Percentiles rank a stretch among this genome's conserved stretches.
phyloP scores from a whole-genome alignment of 768 basidiomycete genomes.

The Lactarius indigo region DNA sequence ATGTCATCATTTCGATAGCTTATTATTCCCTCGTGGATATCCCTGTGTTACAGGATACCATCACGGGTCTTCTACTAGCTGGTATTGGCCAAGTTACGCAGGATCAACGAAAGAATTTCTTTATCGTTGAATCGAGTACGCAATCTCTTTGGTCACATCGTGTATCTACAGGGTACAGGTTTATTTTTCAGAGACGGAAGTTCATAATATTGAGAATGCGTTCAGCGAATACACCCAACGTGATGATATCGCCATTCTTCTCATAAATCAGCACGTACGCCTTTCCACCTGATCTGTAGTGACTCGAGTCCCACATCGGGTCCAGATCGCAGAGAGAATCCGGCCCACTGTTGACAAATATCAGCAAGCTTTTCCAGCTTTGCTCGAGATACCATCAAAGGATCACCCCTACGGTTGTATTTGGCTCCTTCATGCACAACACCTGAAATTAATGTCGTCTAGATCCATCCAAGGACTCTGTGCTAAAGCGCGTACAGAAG shows the following conservation, averaged over 20 bases:
- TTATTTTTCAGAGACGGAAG: constrained; percentile 70
- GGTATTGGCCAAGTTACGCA: constrained; percentile 91
- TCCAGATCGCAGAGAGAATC: constrained; percentile 94
- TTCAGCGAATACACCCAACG: constrained; percentile 95
- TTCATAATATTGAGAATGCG: constrained; percentile 83
- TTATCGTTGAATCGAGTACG: constrained; percentile 88
- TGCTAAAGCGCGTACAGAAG: constrained; percentile 95
- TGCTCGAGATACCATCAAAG: constrained; percentile 97
- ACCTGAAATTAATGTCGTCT: constrained; percentile 26
- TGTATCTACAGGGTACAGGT: not conserved
- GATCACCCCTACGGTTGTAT: constrained; percentile 93
- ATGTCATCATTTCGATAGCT: constrained; percentile 22
- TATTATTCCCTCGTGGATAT: not conserved
- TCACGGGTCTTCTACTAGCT: constrained; percentile 92
- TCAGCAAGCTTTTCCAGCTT: constrained; percentile 91
- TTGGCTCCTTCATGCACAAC: constrained; percentile 7
- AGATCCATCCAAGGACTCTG: constrained; percentile 96
- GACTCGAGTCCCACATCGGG: constrained; percentile 11
- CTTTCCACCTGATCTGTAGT: constrained; percentile 4
- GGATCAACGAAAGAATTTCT: constrained; percentile 95
- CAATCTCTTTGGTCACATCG: not conserved
- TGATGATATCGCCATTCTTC: constrained; percentile 90
- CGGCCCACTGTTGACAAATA: constrained; percentile 93
- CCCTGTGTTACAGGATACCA: constrained; percentile 69
- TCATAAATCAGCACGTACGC: constrained; percentile 97